Base-by-base conservation (phyloP, 441 rosid species). In the Capsella rubella region DNA sequence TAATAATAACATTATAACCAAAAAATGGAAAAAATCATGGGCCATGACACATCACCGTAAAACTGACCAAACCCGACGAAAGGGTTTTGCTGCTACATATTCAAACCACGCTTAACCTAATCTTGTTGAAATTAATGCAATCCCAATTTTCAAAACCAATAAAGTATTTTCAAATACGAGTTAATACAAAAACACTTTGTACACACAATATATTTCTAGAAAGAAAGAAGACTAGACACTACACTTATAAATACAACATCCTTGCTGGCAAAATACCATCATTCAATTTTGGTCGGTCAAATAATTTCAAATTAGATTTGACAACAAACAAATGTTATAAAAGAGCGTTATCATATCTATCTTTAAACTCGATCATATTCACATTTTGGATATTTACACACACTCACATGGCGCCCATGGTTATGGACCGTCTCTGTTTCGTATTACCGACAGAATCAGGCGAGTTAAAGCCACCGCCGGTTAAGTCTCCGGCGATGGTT, bases 391-490 rank as follows among this genome's bases (percentile, higher is more conserved):
- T 11, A 32, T 13, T 16, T 8, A 14, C 40, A 21, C 49, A 18
- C 40, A 21, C 25, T 40, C 71, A 49, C 80, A 76, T 76, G 80
- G 75, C 79, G 66, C 79, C 71, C 14, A 58, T 77, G 47, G 8
- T 76, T 12, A 53, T 71, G 27, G 80, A 71, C 21, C 87, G 90
- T 62, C 84, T 91, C 65, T 87, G 97, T 81, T 82, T 86, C 79
- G 54, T 86, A 31, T 56, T 87, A 14, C 97, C 90, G 0, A 81
- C 82, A 6, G 91, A 84, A 12, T 80, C 82, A 27, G 82, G 80
- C 64, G 90, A 90, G 76, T 65, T 81, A 54, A 31, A 55, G 58
- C 82, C 50, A 0, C 18, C 86, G 1, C 28, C 67, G 55, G 62
- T 78, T 12, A 29, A 43, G 34, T 21, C 78, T 0, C 77, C 81